Evolutionary conservation across 352 stramenopile species (phyloP), one percentile per base, ranked within the genome.

Genomic region (Globisporangium nunn): DNA sequence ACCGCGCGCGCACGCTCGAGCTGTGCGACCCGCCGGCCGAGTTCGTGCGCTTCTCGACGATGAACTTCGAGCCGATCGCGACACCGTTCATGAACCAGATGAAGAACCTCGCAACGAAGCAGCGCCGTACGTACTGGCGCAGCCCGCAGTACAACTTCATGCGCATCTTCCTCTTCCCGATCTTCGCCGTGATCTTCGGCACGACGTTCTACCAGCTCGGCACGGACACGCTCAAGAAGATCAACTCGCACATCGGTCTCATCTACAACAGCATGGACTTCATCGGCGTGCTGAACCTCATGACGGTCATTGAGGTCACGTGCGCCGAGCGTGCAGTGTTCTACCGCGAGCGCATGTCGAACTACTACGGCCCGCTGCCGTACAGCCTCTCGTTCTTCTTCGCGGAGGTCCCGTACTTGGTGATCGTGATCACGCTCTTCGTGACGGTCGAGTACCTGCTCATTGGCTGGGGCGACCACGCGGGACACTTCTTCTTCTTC

Each of bases 201-300:
- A 86, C 67, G n/a, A 81, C 72, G 31, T 91, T 89, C 53, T 87
- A 74, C 56, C 56, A 87, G 39, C 43, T 87, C 2, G 84, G 44
- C 3, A n/a, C 28, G n/a, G 43, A n/a, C 65, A 39, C 58, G 50
- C 53, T 30, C 33, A 44, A 48, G 75, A 80, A 59, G 54, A 46
- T 46, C 62, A 87, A 79, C 54, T 85, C 74, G 59, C 72, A 81
- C 62, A 56, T 87, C 29, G 72, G 65, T 29, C 58, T 85, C 15
- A 85, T 85, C 37, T 84, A 83, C 70, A 87, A 83, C 68, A 80
- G 58, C 33, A 75, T 84, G 67, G 76, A 84, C 45, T 83, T 85
- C 59, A 85, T 87, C 49, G 71, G 74, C 18, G 70, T 81, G 0
- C 72, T 85, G 50, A 73, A 80, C 37, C 52, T 85, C 18, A 83